Evolutionary conservation across 176 grass and related monocot genomes (phyloP), one percentile per base, ranked within the genome.

Genomic region (Oryza officinalis): DNA sequence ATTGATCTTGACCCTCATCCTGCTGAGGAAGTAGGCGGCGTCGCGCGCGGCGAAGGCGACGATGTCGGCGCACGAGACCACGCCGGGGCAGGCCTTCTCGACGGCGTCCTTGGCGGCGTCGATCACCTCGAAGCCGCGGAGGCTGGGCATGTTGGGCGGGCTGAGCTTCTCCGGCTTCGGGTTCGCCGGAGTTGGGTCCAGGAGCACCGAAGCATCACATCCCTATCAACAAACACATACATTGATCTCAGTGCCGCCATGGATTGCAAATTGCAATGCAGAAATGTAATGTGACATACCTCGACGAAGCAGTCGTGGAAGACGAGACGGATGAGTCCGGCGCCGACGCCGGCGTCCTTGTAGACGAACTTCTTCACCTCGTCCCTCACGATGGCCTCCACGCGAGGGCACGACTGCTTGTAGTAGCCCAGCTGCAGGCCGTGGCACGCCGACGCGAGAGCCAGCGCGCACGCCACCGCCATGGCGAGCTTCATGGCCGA

Each of bases 121-220:
- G 61, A 91, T 94, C 1, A 87, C 83, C 18, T 94, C 76, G 80
- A 94, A 94, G 31, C 79, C 92, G 0, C 86, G 89, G 13, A 88
- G 74, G 70, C 86, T 89, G 0, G 68, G 66, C 6, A 31, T 3
- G 72, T 93, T 93, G 1, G 77, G 63, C 1, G 4, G 9, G 61
- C 76, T 63, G 2, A 40, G 30, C 78, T 83, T 91, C 85, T 94
- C 88, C 14, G 91, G 77, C 26, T 72, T 26, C 0, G 33, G 54
- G 37, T 65, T 81, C 5, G 13, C 67, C 13, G 74, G 25, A 12
- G 82, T 79, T 7, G 80, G 77, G 38, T 89, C 74, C 37, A 89
- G 79, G n/a, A 92, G 87, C 4, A 92, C 74, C 0, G 91, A 92
- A 13, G 12, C 89, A 65, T 91, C 89, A 27, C 89, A 91, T 27